phyloP scores from a whole-genome alignment of 257 asterid genomes.

The Orobanche coerulescens region DNA sequence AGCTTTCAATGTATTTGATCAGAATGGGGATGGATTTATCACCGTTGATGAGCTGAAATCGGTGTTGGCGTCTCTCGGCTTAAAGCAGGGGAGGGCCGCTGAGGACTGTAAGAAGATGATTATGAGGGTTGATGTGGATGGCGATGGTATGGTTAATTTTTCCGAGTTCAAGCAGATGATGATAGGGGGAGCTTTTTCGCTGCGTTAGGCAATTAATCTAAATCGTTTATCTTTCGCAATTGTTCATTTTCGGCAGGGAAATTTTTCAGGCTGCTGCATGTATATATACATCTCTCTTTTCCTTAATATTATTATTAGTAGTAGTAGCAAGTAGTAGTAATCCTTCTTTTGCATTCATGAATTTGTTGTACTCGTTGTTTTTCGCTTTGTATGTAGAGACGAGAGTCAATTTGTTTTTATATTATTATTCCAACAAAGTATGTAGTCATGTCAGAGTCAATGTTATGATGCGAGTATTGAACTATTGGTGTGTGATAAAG shows the following conservation, averaged over 20 bases:
- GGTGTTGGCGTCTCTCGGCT: constrained; percentile 45
- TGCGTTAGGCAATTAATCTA: constrained; percentile 25
- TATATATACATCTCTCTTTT: constrained; percentile 23
- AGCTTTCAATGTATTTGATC: constrained; percentile 60
- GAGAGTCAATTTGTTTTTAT: not conserved
- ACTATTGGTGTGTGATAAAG: constrained; percentile 11
- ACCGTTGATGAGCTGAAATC: constrained; percentile 48
- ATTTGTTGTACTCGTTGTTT: not conserved
- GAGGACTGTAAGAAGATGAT: constrained; percentile 65
- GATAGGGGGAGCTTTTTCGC: constrained; percentile 57
- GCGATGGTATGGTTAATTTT: constrained; percentile 53
- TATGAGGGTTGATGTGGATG: constrained; percentile 51
- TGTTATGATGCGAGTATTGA: constrained; percentile 9
- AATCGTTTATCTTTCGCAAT: not conserved
- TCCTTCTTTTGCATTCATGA: constrained; percentile 20
- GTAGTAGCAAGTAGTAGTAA: too few species aligned
- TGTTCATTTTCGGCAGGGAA: constrained; percentile 3
- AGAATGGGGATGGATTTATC: constrained; percentile 53
- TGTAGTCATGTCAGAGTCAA: not conserved
- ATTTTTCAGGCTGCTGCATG: constrained; percentile 22
- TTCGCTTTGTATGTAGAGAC: constrained; percentile 11
- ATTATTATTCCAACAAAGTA: too few species aligned
- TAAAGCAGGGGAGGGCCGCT: constrained; percentile 41
- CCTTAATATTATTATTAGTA: not conserved
- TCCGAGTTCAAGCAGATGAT: constrained; percentile 61